A percentile compares a stretch with the other conserved stretches of the same genome.
These are phyloP conservation scores for Tylopilus sp. DNA, from an alignment of 1,284 basidiomycete species.

Conservation along the genomic window DNA sequence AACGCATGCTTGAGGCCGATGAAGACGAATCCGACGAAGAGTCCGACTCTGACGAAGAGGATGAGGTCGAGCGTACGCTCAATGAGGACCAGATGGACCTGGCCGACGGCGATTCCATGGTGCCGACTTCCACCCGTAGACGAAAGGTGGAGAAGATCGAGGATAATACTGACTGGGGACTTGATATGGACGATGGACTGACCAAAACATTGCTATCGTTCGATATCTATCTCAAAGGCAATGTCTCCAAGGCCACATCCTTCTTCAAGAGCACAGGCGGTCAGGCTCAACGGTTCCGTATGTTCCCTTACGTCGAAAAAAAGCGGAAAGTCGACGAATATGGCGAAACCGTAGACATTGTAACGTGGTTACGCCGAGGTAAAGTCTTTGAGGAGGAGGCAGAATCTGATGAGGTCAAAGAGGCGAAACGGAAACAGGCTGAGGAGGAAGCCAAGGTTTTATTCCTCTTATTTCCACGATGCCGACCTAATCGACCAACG, in stretches of 20 bases:
- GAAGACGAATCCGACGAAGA: constrained; percentile 65
- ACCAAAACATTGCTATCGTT: constrained; percentile 79
- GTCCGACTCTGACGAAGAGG: constrained; percentile 55
- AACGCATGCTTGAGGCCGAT: constrained; percentile 88
- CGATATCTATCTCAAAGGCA: constrained; percentile 96
- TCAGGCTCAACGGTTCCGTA: constrained; percentile 80
- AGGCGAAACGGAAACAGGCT: constrained; percentile 64
- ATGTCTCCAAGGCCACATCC: constrained; percentile 75
- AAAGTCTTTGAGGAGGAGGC: constrained; percentile 85
- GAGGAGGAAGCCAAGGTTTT: constrained; percentile 76
- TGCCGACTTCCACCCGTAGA: constrained; percentile 20
- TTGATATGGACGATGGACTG: constrained; percentile 69
- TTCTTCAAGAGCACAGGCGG: constrained; percentile 78
- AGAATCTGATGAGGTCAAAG: constrained; percentile 77
- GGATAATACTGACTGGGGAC: constrained; percentile 62
- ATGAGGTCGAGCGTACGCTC: constrained; percentile 63
- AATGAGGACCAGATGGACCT: constrained; percentile 49
- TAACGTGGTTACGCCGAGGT: constrained; percentile 88
- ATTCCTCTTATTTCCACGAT: neutral
- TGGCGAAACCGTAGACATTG: constrained; percentile 92
- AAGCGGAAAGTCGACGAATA: constrained; percentile 91
- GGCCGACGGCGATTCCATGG: constrained; percentile 32
- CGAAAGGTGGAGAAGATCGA: constrained; percentile 48
- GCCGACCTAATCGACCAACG: constrained; percentile 2
- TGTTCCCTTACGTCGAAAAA: constrained; percentile 97